Evolutionary conservation across 2,329 filamentous ascomycete species (phyloP), one percentile per base, ranked within the genome.

Genomic region (Fusarium lateritium): DNA sequence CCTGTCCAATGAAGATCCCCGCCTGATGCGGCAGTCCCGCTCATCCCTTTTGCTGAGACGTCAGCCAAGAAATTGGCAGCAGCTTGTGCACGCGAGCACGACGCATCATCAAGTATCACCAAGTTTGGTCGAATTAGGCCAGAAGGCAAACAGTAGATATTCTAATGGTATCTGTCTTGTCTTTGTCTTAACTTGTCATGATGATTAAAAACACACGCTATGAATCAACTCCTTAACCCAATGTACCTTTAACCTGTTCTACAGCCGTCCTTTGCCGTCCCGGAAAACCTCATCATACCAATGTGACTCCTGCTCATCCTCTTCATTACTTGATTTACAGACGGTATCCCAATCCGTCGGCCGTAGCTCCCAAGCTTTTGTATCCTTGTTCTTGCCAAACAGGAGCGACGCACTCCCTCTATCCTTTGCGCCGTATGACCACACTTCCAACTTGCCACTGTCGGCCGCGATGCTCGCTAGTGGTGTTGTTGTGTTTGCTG

Each of bases 251-350:
- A 49, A 57, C 17, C 24, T 47, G 36, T 34, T 62, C 43, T 63
- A 70, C 45, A 70, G 43, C 44, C 62, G 38, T n/a, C 70, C 70
- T 36, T 61, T 71, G 6, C 62, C 62, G 31, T 73, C 70, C n/a
- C 70, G 56, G 28, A 73, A 73, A 19, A 73, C 70, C 28, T 73
- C 70, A 11, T 73, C 62, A 17, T 73, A 73, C 70, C 70, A 73
- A 22, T 21, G 67, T 14, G 26, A 36, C 10, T 70, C 46, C 2
- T 38, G 24, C 28, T 72, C 70, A 5, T 43, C 50, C 5, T 42
- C 59, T 19, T 54, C 57, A 33, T 73, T 63, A 43, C 54, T 67
- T 28, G 64, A 47, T 38, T 45, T 65, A 11, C 70, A 73, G 22
- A 73, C 67, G 6, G 70, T 62, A 28, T 71, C 42, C 65, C 65